Base-by-base conservation (phyloP, 1,139 yeast genomes). In the Yamadazyma sp. region DNA sequence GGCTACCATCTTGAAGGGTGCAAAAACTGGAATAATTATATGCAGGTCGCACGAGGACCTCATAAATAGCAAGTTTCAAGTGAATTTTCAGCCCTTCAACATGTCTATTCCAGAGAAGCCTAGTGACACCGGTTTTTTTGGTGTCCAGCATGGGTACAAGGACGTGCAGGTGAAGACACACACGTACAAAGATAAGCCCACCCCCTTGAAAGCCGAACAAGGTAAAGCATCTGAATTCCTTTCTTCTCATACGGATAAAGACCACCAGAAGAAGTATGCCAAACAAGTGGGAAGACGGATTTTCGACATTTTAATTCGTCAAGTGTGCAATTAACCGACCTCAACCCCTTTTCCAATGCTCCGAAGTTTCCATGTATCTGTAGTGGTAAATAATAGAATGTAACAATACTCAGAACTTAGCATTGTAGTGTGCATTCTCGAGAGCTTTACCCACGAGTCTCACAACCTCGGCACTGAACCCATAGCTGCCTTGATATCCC, bases 401-500 rank as follows among this genome's bases (percentile, higher is more conserved):
- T 18, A 18, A 18, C 21, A 18, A 8, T 18, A 18, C 8, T 23
- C 9, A 23, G 6, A 23, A 23, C n/a, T 23, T 23, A n/a, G 26
- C 26, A 11, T 23, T 10, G 26, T 23, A 23, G 13, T 23, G 26
- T 5, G 13, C 4, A 11, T 10, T 23, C n/a, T 27, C 12, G 4
- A 9, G 20, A 4, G 11, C 18, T 3, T 11, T 18, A 7, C 17
- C 31, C 4, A 45, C 44, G 6, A 47, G 15, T 16, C 27, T 39
- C 4, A 65, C 62, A 1, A 66, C 64, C 40, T 54, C 48, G 10
- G 40, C 46, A 25, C 67, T 59, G 40, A 65, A 57, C 2, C 78
- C 78, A 43, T 61, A 70, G 42, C 76, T 69, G 7, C 74, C 69
- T 48, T 76, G 81, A 54, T 69, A 76, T 1, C 81, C 80, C 7